phyloP scores from a whole-genome alignment of 805 yeast species.

The Pichia scutulata region DNA sequence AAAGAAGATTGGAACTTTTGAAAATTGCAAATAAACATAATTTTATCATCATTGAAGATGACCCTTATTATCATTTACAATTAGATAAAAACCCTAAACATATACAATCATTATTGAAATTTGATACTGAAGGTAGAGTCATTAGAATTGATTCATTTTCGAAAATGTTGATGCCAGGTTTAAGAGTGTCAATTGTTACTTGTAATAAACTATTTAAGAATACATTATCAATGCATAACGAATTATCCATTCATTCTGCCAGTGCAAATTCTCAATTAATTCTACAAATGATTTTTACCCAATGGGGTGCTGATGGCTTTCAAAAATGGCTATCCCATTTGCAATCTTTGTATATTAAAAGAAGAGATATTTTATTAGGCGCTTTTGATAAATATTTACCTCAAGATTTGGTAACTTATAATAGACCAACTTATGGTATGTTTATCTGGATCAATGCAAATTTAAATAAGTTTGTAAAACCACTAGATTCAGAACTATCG shows the following conservation, averaged over 20 bases:
- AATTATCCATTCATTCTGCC: conserved; percentile 65
- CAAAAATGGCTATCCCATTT: conserved; percentile 62
- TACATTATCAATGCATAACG: conserved; percentile 49
- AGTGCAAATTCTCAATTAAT: conserved; percentile 66
- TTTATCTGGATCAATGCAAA: conserved; percentile 37
- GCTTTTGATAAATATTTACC: conserved; percentile 44
- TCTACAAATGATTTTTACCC: conserved; percentile 47
- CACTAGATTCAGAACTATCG: conserved; percentile 33
- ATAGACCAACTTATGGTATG: conserved; percentile 40
- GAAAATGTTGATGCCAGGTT: conserved; percentile 72
- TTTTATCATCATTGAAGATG: conserved; percentile 70
- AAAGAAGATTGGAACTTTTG: conserved; percentile 52
- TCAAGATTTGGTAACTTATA: conserved; percentile 32
- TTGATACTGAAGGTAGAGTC: conserved; percentile 74
- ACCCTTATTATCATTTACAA: conserved; percentile 76
- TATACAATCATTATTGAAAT: conserved; percentile 55
- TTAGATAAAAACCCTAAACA: conserved; percentile 42
- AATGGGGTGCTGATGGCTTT: conserved; percentile 59
- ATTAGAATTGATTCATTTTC: conserved; percentile 73
- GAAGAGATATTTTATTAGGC: conserved; percentile 53
- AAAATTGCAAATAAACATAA: conserved; percentile 59
- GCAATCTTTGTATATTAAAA: conserved; percentile 51
- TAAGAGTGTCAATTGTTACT: conserved; percentile 66
- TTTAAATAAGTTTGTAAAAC: conserved; percentile 31
- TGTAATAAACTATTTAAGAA: conserved; percentile 51